These are phyloP conservation scores for Wickerhamiella hasegawae DNA, from an alignment of 805 yeast genomes.

Conservation along the genomic window DNA sequence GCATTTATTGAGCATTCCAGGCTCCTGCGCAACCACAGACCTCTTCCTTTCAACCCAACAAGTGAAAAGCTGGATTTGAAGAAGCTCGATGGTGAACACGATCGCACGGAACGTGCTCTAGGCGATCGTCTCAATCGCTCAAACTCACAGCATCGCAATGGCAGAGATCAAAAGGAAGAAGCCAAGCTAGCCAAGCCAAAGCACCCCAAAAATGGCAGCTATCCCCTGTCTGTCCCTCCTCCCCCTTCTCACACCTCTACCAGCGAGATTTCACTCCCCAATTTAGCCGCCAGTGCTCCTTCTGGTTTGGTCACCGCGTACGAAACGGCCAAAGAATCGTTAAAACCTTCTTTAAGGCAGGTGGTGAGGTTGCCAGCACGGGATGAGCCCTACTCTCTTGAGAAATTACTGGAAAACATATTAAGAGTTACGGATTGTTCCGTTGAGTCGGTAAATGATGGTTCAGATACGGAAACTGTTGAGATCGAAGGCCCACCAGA, in stretches of 20 bases:
- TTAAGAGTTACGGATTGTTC: conserved; percentile 8
- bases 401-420: conserved; percentile 9
- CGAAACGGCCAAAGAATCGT: conserved; percentile 13
- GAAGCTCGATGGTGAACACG: too few relatives aligned
- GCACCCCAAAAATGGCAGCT: too few relatives aligned
- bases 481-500: conserved; percentile 51
- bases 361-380: conserved; percentile 8
- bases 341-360: conserved; percentile 9
- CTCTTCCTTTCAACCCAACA: too few relatives aligned
- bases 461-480: conserved; percentile 37
- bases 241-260: too few relatives aligned
- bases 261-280: not conserved
- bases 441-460: conserved; percentile 5
- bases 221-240: too few relatives aligned
- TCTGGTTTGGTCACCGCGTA: conserved; percentile 9
- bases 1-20: not conserved
- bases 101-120: not conserved
- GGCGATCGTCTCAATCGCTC: not conserved
- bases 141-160: not conserved
- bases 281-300: not conserved
- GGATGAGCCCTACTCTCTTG: conserved; percentile 1
- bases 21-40: not conserved
- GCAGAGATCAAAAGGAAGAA: too few relatives aligned
- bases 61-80: too few relatives aligned
- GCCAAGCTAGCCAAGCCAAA: too few relatives aligned